Conservation (phyloP, 257 asterid genomes). For the Prunella vulgaris region DNA sequence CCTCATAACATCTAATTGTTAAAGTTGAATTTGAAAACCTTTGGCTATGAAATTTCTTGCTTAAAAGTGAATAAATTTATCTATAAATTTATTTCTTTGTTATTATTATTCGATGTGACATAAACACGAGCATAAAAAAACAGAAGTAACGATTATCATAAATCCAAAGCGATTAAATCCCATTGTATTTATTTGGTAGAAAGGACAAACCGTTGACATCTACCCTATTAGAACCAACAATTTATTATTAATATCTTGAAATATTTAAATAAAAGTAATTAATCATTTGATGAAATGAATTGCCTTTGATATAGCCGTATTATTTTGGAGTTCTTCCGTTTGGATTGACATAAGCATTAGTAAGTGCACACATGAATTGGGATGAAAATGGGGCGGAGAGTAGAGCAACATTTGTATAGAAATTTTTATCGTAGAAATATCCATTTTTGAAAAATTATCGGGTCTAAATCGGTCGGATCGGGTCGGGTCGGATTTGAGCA, state of each 20-base stretch:
- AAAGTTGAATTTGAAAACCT: too few relatives aligned
- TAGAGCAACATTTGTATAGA: too few relatives aligned
- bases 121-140: conserved; percentile 2
- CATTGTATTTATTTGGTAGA: neutral
- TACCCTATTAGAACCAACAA: neutral
- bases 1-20: too few relatives aligned
- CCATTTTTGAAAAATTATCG: too few relatives aligned
- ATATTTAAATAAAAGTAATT: neutral
- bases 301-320: conserved; percentile 25
- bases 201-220: conserved; percentile 25
- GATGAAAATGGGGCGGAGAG: too few relatives aligned
- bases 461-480: too few relatives aligned
- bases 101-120: neutral
- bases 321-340: conserved; percentile 20
- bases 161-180: conserved; percentile 16
- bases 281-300: conserved; percentile 5
- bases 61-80: conserved; percentile 11
- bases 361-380: too few relatives aligned
- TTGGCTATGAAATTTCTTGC: neutral
- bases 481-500: too few relatives aligned
- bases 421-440: too few relatives aligned
- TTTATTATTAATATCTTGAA: neutral
- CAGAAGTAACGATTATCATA: conserved; percentile 12
- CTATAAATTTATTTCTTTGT: neutral
- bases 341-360: conserved; percentile 17